A percentile compares a stretch with the other conserved stretches of the same genome.
These are phyloP conservation scores for Colletotrichum spaethianum DNA, from an alignment of 2,329 filamentous ascomycete species.

Conservation along the genomic window DNA sequence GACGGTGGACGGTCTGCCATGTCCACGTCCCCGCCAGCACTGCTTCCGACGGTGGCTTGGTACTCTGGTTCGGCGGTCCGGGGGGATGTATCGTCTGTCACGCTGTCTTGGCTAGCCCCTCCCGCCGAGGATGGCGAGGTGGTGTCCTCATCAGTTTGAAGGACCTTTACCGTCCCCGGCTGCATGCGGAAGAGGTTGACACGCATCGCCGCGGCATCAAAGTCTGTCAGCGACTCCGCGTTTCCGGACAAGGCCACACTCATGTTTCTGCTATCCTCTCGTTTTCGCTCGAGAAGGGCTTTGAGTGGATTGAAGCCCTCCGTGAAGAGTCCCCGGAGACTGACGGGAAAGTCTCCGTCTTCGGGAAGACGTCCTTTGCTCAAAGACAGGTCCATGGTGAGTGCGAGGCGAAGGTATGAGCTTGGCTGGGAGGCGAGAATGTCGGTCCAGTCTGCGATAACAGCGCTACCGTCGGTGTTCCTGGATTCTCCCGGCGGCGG, in stretches of 20 bases:
- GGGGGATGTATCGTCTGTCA: constrained; percentile 32
- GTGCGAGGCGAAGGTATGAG: constrained; percentile 58
- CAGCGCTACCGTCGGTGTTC: constrained; percentile 34
- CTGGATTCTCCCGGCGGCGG: constrained; percentile 30
- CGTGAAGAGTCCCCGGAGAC: constrained; percentile 54
- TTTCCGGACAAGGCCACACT: not conserved
- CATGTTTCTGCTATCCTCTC: constrained; percentile 23
- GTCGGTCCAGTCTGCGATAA: constrained; percentile 58
- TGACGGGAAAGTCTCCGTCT: constrained; percentile 58
- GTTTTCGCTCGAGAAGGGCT: constrained; percentile 49
- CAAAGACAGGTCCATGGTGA: constrained; percentile 60
- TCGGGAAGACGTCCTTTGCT: constrained; percentile 58
- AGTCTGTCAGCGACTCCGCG: constrained; percentile 20
- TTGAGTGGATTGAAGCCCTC: constrained; percentile 54
- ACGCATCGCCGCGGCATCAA: constrained; percentile 28
- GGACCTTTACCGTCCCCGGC: constrained; percentile 25
- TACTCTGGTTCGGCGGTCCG: constrained; percentile 9
- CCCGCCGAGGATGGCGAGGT: constrained; percentile 36
- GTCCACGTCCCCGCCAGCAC: constrained; percentile 26
- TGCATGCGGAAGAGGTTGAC: constrained; percentile 37
- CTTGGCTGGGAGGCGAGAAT: constrained; percentile 57
- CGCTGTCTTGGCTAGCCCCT: constrained; percentile 25
- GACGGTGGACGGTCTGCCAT: constrained; percentile 44
- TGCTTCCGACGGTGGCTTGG: not conserved
- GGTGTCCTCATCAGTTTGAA: constrained; percentile 44